phyloP scores from a whole-genome alignment of 2,329 filamentous ascomycete genomes.

The Ploettnerulaceae sp. region DNA sequence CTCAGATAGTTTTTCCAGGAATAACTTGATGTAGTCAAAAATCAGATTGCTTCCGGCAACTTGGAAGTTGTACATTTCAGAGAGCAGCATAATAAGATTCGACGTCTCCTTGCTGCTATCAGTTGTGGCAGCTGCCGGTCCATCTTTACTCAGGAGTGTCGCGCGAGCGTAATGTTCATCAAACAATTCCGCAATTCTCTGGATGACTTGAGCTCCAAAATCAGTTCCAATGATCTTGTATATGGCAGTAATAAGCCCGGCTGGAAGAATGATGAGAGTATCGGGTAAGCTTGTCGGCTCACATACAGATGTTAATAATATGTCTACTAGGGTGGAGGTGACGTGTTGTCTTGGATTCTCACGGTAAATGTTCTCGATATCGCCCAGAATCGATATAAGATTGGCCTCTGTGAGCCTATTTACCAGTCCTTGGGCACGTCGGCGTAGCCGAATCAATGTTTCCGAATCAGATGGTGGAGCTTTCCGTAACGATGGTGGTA shows the following conservation, averaged over 20 bases:
- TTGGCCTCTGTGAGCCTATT: slow-evolving; percentile 93
- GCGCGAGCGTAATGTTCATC: slow-evolving; percentile 54
- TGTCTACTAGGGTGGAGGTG: slow-evolving; percentile 71
- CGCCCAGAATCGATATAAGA: slow-evolving; percentile 74
- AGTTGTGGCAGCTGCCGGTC: slow-evolving; percentile 21
- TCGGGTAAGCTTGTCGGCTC: slow-evolving; percentile 76
- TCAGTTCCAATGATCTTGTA: slow-evolving; percentile 86
- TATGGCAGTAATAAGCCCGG: slow-evolving; percentile 81
- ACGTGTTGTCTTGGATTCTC: slow-evolving; percentile 84
- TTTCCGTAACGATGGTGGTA: slow-evolving; percentile 78
- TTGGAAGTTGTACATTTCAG: slow-evolving; percentile 89
- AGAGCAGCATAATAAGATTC: slow-evolving; percentile 77
- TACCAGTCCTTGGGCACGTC: slow-evolving; percentile 81
- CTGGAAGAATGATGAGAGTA: slow-evolving; percentile 84
- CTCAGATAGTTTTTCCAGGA: slow-evolving; percentile 72
- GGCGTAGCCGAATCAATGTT: slow-evolving; percentile 61
- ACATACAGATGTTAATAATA: slow-evolving; percentile 73
- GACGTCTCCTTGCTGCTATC: slow-evolving; percentile 54
- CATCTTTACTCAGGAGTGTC: slow-evolving; percentile 35
- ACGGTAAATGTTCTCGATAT: slow-evolving; percentile 79
- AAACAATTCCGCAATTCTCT: slow-evolving; percentile 72
- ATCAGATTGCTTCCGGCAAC: slow-evolving; percentile 77
- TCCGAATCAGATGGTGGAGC: slow-evolving; percentile 60
- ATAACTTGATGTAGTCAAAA: slow-evolving; percentile 83
- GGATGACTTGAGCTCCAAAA: slow-evolving; percentile 82